A percentile compares a stretch with the other conserved stretches of the same genome.
Evolutionary conservation across 1,284 basidiomycete species (phyloP).

Genomic region (Cutaneotrichosporon sp.): DNA sequence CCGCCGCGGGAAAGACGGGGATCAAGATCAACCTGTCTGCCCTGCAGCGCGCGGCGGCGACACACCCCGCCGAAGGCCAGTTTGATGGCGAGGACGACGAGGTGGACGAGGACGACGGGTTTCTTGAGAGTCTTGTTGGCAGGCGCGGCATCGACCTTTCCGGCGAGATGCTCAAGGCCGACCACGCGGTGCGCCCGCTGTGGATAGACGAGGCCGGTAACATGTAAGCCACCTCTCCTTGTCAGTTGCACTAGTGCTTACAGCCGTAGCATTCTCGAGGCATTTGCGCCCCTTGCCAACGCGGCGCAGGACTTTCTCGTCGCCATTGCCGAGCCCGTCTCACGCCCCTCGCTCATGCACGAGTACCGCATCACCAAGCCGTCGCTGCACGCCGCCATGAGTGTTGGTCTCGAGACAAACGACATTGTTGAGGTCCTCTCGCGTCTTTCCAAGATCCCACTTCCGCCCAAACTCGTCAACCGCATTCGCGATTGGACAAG

Average conservation of each 20-base stretch:
- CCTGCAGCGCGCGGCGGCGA: slow-evolving; percentile 23
- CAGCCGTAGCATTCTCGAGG: slow-evolving; percentile 70
- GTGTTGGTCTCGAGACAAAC: slow-evolving; percentile 93
- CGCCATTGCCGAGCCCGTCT: slow-evolving; percentile 97
- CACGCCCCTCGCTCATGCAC: slow-evolving; percentile 95
- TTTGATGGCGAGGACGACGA: slow-evolving; percentile 23
- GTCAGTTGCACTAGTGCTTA: not conserved
- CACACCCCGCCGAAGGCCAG: slow-evolving; percentile 29
- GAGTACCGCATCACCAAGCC: slow-evolving; percentile 99
- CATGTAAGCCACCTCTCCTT: slow-evolving; percentile 51
- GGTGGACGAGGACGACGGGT: slow-evolving; percentile 27
- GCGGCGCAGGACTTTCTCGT: slow-evolving; percentile 98
- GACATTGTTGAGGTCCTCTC: slow-evolving; percentile 97
- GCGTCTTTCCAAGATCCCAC: slow-evolving; percentile 83
- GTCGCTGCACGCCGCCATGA: slow-evolving; percentile 96
- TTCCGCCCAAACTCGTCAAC: slow-evolving; percentile 71
- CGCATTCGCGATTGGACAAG: slow-evolving; percentile 86
- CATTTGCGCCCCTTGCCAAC: slow-evolving; percentile 92
- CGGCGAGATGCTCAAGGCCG: slow-evolving; percentile 74
- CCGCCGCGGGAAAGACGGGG: slow-evolving; percentile 8
- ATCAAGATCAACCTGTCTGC: slow-evolving; percentile 41
- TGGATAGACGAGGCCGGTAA: slow-evolving; percentile 94
- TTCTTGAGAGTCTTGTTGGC: slow-evolving; percentile 32
- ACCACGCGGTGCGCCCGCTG: slow-evolving; percentile 82
- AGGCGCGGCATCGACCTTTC: slow-evolving; percentile 34